Evolutionary conservation across 208 protist species (phyloP), one percentile per base, ranked within the genome.

Genomic region (Acanthamoeba lenticulata): DNA sequence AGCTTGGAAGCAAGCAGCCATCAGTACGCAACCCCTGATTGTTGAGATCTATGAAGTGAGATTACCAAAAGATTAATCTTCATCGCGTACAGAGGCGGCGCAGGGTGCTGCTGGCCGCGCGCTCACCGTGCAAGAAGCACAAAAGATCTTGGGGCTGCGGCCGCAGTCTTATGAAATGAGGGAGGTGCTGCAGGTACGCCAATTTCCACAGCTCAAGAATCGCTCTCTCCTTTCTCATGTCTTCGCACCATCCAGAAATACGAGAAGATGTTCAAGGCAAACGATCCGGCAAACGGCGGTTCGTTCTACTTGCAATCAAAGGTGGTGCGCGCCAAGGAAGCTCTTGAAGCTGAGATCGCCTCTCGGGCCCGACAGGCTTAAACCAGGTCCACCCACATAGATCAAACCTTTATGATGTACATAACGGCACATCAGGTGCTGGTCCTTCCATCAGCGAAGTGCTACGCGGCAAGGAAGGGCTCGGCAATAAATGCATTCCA

Each of bases 281-380:
- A 94, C 91, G 91, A 94, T 49, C 91, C 91, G 2, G 44, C 44
- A 2, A 69, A 49, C 24, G 91, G 91, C 15, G 91, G 91, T 17
- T 94, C 91, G 2, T 94, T 94, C 52, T 94, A 94, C 74, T n/a
- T 94, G 45, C 91, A 94, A 36, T 94, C 91, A 47, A 94, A 94
- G 60, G 72, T 94, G 47, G 91, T 94, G 52, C 91, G 91, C 4
- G 91, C 91, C 3, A 94, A 89, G 57, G 91, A 94, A 32, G 47
- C 62, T 6, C 19, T 93, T 13, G 89, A 93, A 36, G 45, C 40
- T 19, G 65, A 93, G 65, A 45, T 93, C 7, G 47, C 86, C 74
- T 57, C 49, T 21, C 27, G 19, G 6, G 32, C 44, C 3, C 38
- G 21, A 34, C 86, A 92, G 27, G n/a, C 57, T 29, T 67, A 15